Base-by-base conservation (phyloP, 164 flowering plant genomes). In the Warburgia ugandensis region DNA sequence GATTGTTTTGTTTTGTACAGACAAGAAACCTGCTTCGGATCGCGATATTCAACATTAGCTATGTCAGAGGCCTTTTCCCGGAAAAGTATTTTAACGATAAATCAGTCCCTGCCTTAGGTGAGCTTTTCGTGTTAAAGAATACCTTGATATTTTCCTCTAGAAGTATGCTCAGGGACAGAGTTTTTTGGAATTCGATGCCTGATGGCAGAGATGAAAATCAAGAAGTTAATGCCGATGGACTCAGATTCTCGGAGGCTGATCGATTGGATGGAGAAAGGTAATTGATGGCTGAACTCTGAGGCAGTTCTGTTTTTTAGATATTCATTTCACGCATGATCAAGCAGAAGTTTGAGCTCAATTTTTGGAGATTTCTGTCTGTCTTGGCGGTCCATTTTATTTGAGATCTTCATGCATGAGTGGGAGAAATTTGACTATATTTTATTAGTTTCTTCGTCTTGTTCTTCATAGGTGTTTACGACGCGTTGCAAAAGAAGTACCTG, bases 211-310 rank as follows among this genome's bases (percentile, higher is more conserved):
- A 86, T 83, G 94, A 91, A 86, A 75, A 84, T 91, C 50, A 91
- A 91, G 73, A 91, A 86, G 70, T 84, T 91, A 16, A 81, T 81
- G 89, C 96, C 97, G 1, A 71, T 84, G 92, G 97, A 91, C 58
- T 78, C 83, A 2, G 96, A 91, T 69, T 86, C 97, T 11, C 79
- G 96, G 22, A 78, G 96, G 59, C 69, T 91, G 50, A 83, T 91
- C 45, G 95, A 91, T 57, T 86, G 97, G 96, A 87, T 91, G 97
- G 96, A 91, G 68, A 86, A 91, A 79, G 96, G 96, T 66, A 58
- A 6, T 5, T 38, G 31, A 26, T 3, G 16, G 11, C 43, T 21
- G 17, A 20, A 25, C 20, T 33, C 32, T 25, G 9, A 6, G 4
- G 39, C 11, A 44, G 35, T 51, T 40, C 20, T 11, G 13, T 29